Base-by-base conservation (phyloP, 495 filamentous ascomycete species). In the Cercophora samala region DNA sequence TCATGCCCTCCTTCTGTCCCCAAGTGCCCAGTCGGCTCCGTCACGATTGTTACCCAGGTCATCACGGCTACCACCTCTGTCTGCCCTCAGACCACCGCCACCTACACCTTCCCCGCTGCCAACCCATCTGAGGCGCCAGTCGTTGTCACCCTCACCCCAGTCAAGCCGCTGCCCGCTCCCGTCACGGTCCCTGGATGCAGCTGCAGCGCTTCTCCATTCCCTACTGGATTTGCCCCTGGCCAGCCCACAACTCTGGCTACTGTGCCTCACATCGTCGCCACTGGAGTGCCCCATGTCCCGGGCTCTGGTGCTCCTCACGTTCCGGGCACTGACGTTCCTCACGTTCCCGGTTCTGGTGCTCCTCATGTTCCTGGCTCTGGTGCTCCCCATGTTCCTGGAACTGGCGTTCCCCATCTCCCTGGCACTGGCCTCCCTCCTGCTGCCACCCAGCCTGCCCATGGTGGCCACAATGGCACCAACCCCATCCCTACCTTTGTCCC, bases 1-100 rank as follows among this genome's bases (percentile, higher is more conserved):
- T 86, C 83, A 21, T 89, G 87, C 79, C 78, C 76, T 71, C 79
- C 86, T 53, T 79, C 76, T 54, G 84, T 88, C 65, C 84, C 83
- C 69, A 73, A 85, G 82, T 86, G 85, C 80, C 84, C 83, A 22
- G 67, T 46, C 72, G 75, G 37, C 60, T 60, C 60, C 68, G 73
- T 56, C 23, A 73, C 72, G 24, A 70, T 76, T 54, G 74, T 73
- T 19, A 76, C 72, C 26, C 62, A 74, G 18, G 55, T 76, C 24
- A 65, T 69, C 68, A 66, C 75, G 29, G 67, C 66, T 42, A 75
- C 73, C 0, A 70, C 69, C 0, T 60, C 68, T 11, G n/a, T 68
- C 52, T 74, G 72, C 68, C 70, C 69, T 2, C 64, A 74, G 52
- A 72, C 69, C 6, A 69, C 67, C 2, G 71, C 25, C 37, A 66